Conservation (phyloP, 768 basidiomycete genomes). For the Gymnopilus junonius region DNA sequence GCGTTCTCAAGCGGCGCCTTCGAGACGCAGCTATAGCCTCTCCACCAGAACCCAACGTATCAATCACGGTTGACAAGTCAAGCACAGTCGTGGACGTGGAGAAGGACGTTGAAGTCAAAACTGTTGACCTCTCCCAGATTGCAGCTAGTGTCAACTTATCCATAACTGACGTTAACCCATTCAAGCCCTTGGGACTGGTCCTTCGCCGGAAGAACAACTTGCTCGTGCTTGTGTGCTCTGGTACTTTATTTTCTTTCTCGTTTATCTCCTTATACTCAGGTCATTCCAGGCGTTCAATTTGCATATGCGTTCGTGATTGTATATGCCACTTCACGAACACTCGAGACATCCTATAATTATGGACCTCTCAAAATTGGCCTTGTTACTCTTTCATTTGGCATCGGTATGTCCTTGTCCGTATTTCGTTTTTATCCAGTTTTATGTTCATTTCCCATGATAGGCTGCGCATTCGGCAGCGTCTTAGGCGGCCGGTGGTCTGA, state of each 20-base stretch:
- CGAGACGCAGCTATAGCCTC: conserved; percentile 15
- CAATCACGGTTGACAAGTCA: conserved; percentile 6
- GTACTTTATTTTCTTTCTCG: conserved; percentile 39
- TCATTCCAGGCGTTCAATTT: conserved; percentile 62
- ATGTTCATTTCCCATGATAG: conserved; percentile 21
- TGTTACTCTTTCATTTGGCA: conserved; percentile 75
- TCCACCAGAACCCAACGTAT: not conserved
- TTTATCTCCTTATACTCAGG: not conserved
- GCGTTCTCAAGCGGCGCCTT: conserved; percentile 53
- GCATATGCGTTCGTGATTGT: conserved; percentile 71
- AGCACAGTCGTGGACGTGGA: conserved; percentile 15
- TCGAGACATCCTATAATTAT: conserved; percentile 66
- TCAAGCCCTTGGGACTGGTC: conserved; percentile 63
- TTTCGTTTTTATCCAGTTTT: not conserved
- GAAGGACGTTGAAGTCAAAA: conserved; percentile 30
- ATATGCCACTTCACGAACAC: conserved; percentile 77
- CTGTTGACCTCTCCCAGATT: conserved; percentile 19
- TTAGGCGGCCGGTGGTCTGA: conserved; percentile 54
- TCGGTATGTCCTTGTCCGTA: conserved; percentile 54
- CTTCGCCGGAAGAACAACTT: conserved; percentile 70
- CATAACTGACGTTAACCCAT: conserved; percentile 75
- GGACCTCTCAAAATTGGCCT: conserved; percentile 74
- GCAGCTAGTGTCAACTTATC: conserved; percentile 50
- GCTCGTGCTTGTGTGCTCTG: conserved; percentile 65
- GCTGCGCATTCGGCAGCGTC: conserved; percentile 44